Percentiles rank a stretch among this genome's conserved stretches.
Evolutionary conservation across 192 early-diverging fungal genomes (phyloP).

Genomic region (Linderina pennispora): DNA sequence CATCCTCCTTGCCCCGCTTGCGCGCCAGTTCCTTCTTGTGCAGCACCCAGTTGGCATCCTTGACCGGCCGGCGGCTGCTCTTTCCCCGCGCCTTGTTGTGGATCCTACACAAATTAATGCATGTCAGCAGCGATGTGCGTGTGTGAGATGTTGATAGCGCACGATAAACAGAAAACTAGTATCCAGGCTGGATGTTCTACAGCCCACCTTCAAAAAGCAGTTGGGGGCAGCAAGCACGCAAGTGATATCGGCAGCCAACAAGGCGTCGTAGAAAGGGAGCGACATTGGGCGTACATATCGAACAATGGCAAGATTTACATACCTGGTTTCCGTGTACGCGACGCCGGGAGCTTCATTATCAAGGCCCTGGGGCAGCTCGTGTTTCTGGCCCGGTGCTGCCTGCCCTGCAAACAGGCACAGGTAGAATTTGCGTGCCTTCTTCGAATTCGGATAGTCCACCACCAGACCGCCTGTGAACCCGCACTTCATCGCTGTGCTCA

Average conservation of each 20-base stretch:
- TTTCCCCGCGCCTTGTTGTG: constrained; percentile 21
- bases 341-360: constrained; percentile 18
- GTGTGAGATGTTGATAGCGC: too few species aligned
- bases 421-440: constrained; percentile 96
- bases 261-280: too few species aligned
- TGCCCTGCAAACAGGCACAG: constrained; percentile 94
- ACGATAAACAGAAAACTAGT: too few species aligned
- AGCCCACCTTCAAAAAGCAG: too few species aligned
- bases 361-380: constrained; percentile 34
- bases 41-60: constrained; percentile 84
- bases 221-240: too few species aligned
- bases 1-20: constrained; percentile 67
- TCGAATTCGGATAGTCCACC: constrained; percentile 93
- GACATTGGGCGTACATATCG: too few species aligned
- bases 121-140: too few species aligned
- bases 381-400: constrained; percentile 32
- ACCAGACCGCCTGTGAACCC: constrained; percentile 96
- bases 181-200: too few species aligned
- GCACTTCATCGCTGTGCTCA: constrained; percentile 77
- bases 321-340: constrained; percentile 33
- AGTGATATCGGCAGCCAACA: too few species aligned
- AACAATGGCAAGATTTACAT: too few species aligned
- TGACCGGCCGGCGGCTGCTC: constrained; percentile 53
- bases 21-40: constrained; percentile 87
- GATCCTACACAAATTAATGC: constrained; percentile 21